phyloP scores from a whole-genome alignment of 805 yeast genomes.

The Saccharomycopsis selenospora region DNA sequence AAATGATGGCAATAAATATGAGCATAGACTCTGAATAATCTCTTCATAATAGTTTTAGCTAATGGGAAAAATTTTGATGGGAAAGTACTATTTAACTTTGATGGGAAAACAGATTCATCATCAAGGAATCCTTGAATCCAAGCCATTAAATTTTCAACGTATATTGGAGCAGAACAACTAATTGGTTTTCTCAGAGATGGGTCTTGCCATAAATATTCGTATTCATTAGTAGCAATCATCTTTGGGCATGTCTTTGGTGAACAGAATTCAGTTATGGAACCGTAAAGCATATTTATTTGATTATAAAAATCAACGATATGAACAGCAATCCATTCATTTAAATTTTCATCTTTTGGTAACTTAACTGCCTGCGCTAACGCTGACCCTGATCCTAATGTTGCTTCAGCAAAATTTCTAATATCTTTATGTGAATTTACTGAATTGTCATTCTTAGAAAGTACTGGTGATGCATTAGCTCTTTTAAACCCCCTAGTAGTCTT shows the following conservation, averaged over 20 bases:
- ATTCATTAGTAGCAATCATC: constrained; percentile 97
- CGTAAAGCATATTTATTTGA: constrained; percentile 93
- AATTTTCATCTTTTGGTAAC: constrained; percentile 85
- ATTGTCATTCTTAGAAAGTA: constrained; percentile 22
- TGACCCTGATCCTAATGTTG: constrained; percentile 88
- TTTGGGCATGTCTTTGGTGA: constrained; percentile 92
- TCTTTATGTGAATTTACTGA: constrained; percentile 55
- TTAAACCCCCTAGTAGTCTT: constrained; percentile 41
- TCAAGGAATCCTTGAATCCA: constrained; percentile 95
- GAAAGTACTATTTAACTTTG: constrained; percentile 85
- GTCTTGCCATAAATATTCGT: constrained; percentile 96
- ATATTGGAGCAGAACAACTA: constrained; percentile 88
- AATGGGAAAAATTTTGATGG: constrained; percentile 74
- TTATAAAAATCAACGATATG: constrained; percentile 97
- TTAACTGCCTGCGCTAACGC: constrained; percentile 89
- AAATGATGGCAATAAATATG: constrained; percentile 98
- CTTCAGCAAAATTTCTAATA: constrained; percentile 84
- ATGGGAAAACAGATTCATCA: constrained; percentile 84
- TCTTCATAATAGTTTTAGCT: constrained; percentile 80
- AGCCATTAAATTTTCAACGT: constrained; percentile 85
- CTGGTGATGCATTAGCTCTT: constrained; percentile 24
- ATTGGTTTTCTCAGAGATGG: constrained; percentile 62
- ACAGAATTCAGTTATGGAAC: constrained; percentile 93
- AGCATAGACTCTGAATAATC: constrained; percentile 90
- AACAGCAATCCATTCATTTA: constrained; percentile 93